Conservation (phyloP, 345 rosid genomes). For the Bruguiera gymnorhiza region DNA sequence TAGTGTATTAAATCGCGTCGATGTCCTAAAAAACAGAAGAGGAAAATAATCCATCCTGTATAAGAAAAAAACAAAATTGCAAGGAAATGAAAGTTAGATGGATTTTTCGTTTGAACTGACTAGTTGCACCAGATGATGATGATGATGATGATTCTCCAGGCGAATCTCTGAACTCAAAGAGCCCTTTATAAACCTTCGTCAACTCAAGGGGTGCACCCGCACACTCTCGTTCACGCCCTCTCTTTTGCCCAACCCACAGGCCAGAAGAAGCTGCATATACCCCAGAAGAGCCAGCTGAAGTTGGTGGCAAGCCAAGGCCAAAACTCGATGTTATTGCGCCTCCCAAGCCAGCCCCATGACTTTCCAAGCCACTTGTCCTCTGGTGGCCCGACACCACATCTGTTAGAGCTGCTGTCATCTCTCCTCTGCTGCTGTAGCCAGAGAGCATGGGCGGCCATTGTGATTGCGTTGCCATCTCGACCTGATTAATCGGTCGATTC, state of each 20-base stretch:
- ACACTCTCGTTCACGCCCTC: conserved; percentile 33
- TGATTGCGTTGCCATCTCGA: not conserved
- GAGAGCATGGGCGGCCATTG: conserved; percentile 30
- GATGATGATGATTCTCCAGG: conserved; percentile 39
- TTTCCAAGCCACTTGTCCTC: conserved; percentile 14
- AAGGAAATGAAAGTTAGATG: too few species aligned
- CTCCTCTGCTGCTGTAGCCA: conserved; percentile 34
- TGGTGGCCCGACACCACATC: conserved; percentile 53
- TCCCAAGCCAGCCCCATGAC: conserved; percentile 4
- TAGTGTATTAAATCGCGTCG: not conserved
- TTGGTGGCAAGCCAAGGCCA: not conserved
- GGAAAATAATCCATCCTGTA: too few species aligned
- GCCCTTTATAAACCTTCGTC: conserved; percentile 31
- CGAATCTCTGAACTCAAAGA: conserved; percentile 22
- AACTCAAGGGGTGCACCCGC: conserved; percentile 20
- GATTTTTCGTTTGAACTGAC: conserved; percentile 1
- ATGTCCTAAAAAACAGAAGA: not conserved
- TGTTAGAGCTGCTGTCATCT: conserved; percentile 71
- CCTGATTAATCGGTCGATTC: not conserved
- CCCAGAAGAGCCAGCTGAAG: conserved; percentile 10
- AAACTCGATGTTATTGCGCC: conserved; percentile 16
- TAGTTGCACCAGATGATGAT: conserved; percentile 38
- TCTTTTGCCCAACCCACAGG: conserved; percentile 37
- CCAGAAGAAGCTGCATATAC: conserved; percentile 22
- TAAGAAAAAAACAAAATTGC: too few species aligned